Evolutionary conservation across 2,329 filamentous ascomycete genomes (phyloP), one percentile per base, ranked within the genome.

Genomic region (Alternaria triticimaculans): DNA sequence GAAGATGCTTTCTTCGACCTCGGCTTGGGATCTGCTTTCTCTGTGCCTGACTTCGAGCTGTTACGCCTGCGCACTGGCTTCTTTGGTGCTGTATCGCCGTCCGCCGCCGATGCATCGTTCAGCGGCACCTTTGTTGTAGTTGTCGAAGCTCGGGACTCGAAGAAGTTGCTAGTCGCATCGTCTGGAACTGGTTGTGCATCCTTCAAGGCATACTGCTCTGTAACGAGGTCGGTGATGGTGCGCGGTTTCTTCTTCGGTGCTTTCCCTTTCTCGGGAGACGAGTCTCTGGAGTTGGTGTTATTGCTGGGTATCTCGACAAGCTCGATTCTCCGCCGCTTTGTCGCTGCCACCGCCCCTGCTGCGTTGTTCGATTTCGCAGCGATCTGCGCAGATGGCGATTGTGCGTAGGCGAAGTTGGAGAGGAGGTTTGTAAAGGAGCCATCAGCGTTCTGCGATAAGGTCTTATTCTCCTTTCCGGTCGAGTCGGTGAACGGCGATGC

Each of bases 221-320:
- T 81, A 1, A 79, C 78, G 2, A 80, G 65, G 30, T 80, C 79
- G 60, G 79, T 81, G 23, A 81, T 80, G 5, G 79, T 81, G n/a
- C 76, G 70, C 7, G 77, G 58, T 48, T 80, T 81, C 71, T 80
- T 80, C 61, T 78, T 81, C 0, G 76, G 74, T 4, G 74, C 76
- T 65, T 78, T 80, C 14, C 68, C 72, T 44, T 78, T 79, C 20
- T 76, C 73, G 8, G 74, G 72, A 1, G 76, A 76, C 5, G 71
- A 62, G 20, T 72, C 67, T 43, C 72, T 63, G 2, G 70, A 72
- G 44, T 53, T 60, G 14, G 58, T 50, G 21, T 74, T 69, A n/a
- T 76, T 69, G 23, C 61, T 62, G 15, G 72, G 71, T n/a, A 78
- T 61, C 37, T 75, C 71, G 41, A 78, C 56, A 11, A 77, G 69